Percentiles rank a stretch among this genome's conserved stretches.
These are phyloP conservation scores for Azolla pinnata DNA, from an alignment of 75 land plant genomes.

Conservation along the genomic window DNA sequence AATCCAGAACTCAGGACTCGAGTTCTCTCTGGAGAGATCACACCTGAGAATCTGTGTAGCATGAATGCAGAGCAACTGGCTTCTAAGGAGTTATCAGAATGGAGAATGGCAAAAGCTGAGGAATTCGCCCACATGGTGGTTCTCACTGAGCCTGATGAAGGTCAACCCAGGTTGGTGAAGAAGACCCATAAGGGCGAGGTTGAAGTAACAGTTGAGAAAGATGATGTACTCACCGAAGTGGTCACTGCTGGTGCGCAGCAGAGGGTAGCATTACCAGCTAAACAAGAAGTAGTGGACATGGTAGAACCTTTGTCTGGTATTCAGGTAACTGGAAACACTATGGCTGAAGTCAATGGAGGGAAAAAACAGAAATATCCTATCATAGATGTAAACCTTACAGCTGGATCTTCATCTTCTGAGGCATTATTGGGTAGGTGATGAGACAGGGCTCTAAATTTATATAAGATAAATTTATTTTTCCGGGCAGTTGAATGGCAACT, in stretches of 20 bases:
- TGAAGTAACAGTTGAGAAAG: conserved; percentile 56
- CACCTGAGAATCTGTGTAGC: conserved; percentile 64
- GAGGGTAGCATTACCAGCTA: conserved; percentile 1
- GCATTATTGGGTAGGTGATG: too few relatives aligned
- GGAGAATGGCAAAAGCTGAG: conserved; percentile 97
- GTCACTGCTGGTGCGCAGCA: conserved; percentile 29
- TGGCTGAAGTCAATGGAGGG: too few relatives aligned
- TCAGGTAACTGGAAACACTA: background rate
- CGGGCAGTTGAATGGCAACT: conserved; percentile 17
- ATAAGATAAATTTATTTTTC: too few relatives aligned
- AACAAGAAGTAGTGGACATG: background rate
- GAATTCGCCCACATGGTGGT: conserved; percentile 87
- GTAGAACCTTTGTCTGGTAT: background rate
- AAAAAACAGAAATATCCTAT: too few relatives aligned
- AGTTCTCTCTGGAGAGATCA: conserved; percentile 74
- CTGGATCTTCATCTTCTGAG: too few relatives aligned
- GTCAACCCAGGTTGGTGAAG: conserved; percentile 63
- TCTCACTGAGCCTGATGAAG: conserved; percentile 69
- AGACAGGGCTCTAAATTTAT: too few relatives aligned
- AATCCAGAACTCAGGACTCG: conserved; percentile 90
- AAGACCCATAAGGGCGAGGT: conserved; percentile 98
- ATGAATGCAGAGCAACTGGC: conserved; percentile 97
- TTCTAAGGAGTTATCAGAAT: conserved; percentile 90
- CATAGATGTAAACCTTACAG: too few relatives aligned
- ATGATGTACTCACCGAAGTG: conserved; percentile 36